A percentile compares a stretch with the other conserved stretches of the same genome.
Evolutionary conservation across 2,329 filamentous ascomycete species (phyloP).

Genomic region (Colletotrichum tabaci): DNA sequence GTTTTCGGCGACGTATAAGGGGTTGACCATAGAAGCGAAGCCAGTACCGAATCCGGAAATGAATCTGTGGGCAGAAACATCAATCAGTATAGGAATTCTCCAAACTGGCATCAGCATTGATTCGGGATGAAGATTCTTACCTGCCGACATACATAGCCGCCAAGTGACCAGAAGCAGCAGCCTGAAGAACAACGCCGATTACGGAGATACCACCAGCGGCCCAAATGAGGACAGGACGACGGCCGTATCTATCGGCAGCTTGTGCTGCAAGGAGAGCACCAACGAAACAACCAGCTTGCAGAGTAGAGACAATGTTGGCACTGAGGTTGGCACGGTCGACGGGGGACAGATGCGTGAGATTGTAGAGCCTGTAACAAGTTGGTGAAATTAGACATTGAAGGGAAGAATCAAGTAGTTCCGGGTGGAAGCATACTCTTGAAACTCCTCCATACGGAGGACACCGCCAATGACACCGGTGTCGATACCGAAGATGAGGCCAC

Average conservation of each 20-base stretch:
- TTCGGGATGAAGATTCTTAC: neutral
- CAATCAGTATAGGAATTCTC: conserved; percentile 60
- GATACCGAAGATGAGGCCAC: conserved; percentile 45
- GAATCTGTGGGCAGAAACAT: conserved; percentile 63
- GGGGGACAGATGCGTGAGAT: conserved; percentile 26
- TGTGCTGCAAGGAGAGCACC: conserved; percentile 68
- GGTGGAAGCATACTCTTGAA: conserved; percentile 36
- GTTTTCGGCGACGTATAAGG: conserved; percentile 72
- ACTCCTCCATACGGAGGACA: conserved; percentile 46
- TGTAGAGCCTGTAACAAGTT: conserved; percentile 35
- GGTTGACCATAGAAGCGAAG: conserved; percentile 66
- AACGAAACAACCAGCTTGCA: conserved; percentile 69
- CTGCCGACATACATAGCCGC: conserved; percentile 71
- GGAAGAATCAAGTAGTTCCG: neutral
- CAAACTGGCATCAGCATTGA: conserved; percentile 37
- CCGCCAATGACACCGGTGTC: conserved; percentile 49
- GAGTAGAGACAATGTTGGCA: conserved; percentile 59
- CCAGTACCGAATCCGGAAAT: conserved; percentile 66
- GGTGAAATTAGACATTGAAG: conserved; percentile 42
- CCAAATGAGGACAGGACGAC: conserved; percentile 63
- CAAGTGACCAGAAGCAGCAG: conserved; percentile 58
- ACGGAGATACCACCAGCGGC: conserved; percentile 64
- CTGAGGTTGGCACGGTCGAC: conserved; percentile 39
- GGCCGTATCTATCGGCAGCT: conserved; percentile 69
- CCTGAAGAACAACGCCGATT: conserved; percentile 60